Evolutionary conservation across 805 yeast species (phyloP), one percentile per base, ranked within the genome.

Genomic region (Zygoascus flipseniorum): DNA sequence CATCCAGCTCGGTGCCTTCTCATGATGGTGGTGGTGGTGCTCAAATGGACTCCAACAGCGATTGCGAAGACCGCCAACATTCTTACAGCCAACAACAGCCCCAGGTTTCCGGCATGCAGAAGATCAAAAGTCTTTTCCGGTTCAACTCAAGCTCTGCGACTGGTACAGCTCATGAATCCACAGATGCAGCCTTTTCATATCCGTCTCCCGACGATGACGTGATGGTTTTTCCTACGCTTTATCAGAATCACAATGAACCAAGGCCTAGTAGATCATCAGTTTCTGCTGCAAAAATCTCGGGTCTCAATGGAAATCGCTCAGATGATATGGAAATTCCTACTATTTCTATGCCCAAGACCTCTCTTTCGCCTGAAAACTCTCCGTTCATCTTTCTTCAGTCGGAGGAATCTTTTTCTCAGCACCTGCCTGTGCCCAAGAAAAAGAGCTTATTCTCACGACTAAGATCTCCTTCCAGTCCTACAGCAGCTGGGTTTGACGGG

Each of bases 401-500:
- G 6, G 23, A 10, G 31, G n/a, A 23, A 19, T 3, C 10, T 26
- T 3, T 6, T 23, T 23, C 47, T 6, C 47, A 44, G 13, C 35
- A 6, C 3, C 32, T n/a, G 16, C 8, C 18, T 13, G 31, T 26
- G 11, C 35, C 35, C 35, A 44, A 44, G 35, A 23, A 26, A 26
- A 44, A 44, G 47, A 28, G 47, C 32, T 26, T 44, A 23, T 44
- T 44, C 18, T 26, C 47, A 26, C 16, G 31, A 23, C 18, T 61
- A n/a, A 55, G 64, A n/a, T 62, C 65, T 14, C 65, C 63, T 4
- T 59, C 64, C 19, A 67, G 67, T 46, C 69, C 71, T 4, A 58
- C 60, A 1, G 35, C 55, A 16, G 45, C 54, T 28, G 48, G 47
- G 54, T 52, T 26, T 43, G 53, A 28, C 57, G 56, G 35, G 3